Percentiles rank a stretch among this genome's conserved stretches.
Conservation (phyloP, 176 grass and related monocot species). For the Canna indica region DNA sequence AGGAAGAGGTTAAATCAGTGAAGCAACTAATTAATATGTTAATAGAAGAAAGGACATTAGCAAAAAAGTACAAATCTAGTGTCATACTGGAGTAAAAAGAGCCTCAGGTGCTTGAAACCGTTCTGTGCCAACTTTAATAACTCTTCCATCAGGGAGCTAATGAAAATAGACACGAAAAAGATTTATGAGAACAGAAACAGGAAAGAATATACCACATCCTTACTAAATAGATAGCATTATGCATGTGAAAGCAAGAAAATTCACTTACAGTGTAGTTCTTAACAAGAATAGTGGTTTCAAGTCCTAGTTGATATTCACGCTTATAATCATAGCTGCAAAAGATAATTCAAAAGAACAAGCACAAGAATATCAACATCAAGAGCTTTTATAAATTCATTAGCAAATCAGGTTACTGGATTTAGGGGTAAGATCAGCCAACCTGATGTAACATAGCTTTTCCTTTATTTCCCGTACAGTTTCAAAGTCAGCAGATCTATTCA, state of each 20-base stretch:
- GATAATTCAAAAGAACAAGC: neutral
- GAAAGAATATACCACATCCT: neutral
- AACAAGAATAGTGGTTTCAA: slow-evolving; percentile 97
- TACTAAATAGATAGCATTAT: neutral
- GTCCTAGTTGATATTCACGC: slow-evolving; percentile 83
- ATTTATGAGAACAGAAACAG: neutral
- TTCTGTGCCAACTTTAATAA: slow-evolving; percentile 98
- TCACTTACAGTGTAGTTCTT: slow-evolving; percentile 93
- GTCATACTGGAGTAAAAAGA: slow-evolving; percentile 91
- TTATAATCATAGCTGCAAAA: slow-evolving; percentile 84
- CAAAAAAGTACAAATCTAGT: slow-evolving; percentile 16
- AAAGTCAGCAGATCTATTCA: slow-evolving; percentile 96
- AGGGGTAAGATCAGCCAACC: slow-evolving; percentile 30
- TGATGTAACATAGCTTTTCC: slow-evolving; percentile 88
- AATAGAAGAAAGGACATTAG: neutral
- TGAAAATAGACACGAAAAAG: neutral
- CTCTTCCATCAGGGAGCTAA: slow-evolving; percentile 97
- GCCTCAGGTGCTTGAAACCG: slow-evolving; percentile 92
- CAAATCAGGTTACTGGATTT: neutral
- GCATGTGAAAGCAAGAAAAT: slow-evolving; percentile 8
- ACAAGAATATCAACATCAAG: slow-evolving; percentile 10
- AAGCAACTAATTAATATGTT: neutral
- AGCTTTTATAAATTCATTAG: neutral
- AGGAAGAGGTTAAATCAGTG: neutral
- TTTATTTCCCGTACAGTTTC: slow-evolving; percentile 95